Base-by-base conservation (phyloP, 2,329 filamentous ascomycete genomes). In the Paraphoma chrysanthemicola region DNA sequence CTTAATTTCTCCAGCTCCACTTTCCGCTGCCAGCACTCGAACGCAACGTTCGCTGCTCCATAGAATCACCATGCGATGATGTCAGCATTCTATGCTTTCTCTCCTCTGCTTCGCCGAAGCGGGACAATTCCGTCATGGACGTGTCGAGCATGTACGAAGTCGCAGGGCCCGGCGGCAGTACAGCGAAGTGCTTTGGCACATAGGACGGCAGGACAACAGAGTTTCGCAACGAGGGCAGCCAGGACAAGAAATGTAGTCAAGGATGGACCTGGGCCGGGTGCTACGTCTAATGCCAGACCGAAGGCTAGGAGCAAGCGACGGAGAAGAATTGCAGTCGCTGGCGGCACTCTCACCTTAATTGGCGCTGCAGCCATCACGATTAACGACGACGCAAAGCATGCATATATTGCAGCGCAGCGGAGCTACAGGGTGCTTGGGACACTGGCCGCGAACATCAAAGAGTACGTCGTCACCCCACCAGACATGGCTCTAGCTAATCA, bases 361-460 rank as follows among this genome's bases (percentile, higher is more conserved):
- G 77, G 77, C 31, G 77, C 78, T 7, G 78, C 73, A 14, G 78
- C 78, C 6, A 73, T 86, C 47, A 79, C 81, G 9, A 81, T 86
- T 64, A 83, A 79, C 44, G 85, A 88, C 48, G 88, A 96, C 64
- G 87, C 92, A 63, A 90, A 89, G 75, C 88, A 91, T 79, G 84
- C 85, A 33, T 94, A 91, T 72, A 86, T 89, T 50, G 90, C 91
- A 10, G 86, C 86, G 2, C 88, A 92, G 78, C 85, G 94, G 63
- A 90, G 90, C 33, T 90, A 90, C 8, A 86, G 94, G 60, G 94
- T 98, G 18, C 88, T 88, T 10, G 82, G 85, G 28, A 87, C 91
- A 29, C 77, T 98, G 67, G 86, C 86, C 12, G 81, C 96, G 54
- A 93, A 90, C 79, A 95, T 98, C 63, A 93, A 94, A 72, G 94